Evolutionary conservation across 306 rosid genomes (phyloP).

Genomic region (Trifolium repens): DNA sequence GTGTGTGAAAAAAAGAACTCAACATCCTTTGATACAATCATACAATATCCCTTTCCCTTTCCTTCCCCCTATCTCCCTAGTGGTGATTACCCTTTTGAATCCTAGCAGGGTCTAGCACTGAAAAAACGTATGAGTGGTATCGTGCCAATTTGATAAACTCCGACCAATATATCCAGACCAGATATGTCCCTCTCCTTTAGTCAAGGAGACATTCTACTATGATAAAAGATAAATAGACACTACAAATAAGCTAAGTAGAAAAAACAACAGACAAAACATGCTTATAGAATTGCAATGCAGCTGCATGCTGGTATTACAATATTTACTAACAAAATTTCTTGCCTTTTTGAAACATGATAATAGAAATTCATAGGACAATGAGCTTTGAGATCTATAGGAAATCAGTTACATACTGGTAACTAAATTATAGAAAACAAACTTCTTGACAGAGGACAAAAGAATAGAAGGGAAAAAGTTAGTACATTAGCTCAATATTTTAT

Average conservation of each 20-base stretch:
- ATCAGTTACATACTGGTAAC: conserved; percentile 24
- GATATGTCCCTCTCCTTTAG: neutral
- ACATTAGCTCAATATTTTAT: conserved; percentile 64
- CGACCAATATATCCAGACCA: neutral
- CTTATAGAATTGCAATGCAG: neutral
- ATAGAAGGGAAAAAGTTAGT: conserved; percentile 33
- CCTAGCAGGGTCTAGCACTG: neutral
- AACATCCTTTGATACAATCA: neutral
- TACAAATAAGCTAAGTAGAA: neutral
- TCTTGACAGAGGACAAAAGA: conserved; percentile 42
- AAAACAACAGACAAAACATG: conserved; percentile 19
- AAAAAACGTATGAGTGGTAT: no score
- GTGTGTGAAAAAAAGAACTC: neutral
- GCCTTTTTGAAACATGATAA: conserved; percentile 18
- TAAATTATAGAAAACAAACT: conserved; percentile 38
- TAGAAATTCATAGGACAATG: conserved; percentile 34
- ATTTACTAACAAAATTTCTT: conserved; percentile 10
- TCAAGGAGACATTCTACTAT: neutral
- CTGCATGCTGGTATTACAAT: conserved; percentile 19
- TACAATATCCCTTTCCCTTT: neutral
- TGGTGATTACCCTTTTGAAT: neutral
- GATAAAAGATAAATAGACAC: neutral
- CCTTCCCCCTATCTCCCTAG: neutral
- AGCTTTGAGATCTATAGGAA: conserved; percentile 33
- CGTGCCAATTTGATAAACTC: neutral